Evolutionary conservation across 2,329 filamentous ascomycete species (phyloP).

Genomic region (Cryphonectria parasitica): DNA sequence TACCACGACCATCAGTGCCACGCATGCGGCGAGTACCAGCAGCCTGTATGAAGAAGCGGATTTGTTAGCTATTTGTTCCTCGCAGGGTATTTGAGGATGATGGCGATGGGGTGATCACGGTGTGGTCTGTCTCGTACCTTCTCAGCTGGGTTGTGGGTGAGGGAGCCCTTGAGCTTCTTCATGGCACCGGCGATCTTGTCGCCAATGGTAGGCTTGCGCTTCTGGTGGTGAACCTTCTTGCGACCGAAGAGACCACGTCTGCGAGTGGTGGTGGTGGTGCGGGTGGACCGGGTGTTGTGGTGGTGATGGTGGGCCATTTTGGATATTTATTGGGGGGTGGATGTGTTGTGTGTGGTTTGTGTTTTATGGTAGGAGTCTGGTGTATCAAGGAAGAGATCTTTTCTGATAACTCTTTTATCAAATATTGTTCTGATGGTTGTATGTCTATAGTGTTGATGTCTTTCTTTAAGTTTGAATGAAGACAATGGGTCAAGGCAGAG

Average conservation of each 20-base stretch:
- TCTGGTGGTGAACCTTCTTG: slow-evolving; percentile 58
- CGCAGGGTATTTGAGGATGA: neutral
- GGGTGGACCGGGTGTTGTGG: slow-evolving; percentile 29
- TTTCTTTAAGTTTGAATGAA: neutral
- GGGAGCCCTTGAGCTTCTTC: slow-evolving; percentile 70
- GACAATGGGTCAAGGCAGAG: neutral
- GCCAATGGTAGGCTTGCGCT: slow-evolving; percentile 68
- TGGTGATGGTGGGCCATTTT: slow-evolving; percentile 31
- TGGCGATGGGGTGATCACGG: slow-evolving; percentile 24
- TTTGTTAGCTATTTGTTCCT: slow-evolving; percentile 18
- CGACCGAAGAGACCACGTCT: slow-evolving; percentile 33
- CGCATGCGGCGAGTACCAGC: slow-evolving; percentile 75
- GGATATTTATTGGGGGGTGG: no score
- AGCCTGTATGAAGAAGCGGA: slow-evolving; percentile 51
- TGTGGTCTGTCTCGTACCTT: slow-evolving; percentile 55
- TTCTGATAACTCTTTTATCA: neutral
- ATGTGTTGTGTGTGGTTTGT: slow-evolving; percentile 4
- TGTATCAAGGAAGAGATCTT: neutral
- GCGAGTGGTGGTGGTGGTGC: slow-evolving; percentile 36
- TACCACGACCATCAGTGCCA: slow-evolving; percentile 71
- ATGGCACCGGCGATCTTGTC: slow-evolving; percentile 81
- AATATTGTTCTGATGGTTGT: neutral
- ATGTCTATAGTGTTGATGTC: neutral
- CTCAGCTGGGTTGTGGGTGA: slow-evolving; percentile 70
- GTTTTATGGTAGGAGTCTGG: neutral